Evolutionary conservation across 768 basidiomycete genomes (phyloP), one percentile per base, ranked within the genome.

Genomic region (Calocybe cyanea): DNA sequence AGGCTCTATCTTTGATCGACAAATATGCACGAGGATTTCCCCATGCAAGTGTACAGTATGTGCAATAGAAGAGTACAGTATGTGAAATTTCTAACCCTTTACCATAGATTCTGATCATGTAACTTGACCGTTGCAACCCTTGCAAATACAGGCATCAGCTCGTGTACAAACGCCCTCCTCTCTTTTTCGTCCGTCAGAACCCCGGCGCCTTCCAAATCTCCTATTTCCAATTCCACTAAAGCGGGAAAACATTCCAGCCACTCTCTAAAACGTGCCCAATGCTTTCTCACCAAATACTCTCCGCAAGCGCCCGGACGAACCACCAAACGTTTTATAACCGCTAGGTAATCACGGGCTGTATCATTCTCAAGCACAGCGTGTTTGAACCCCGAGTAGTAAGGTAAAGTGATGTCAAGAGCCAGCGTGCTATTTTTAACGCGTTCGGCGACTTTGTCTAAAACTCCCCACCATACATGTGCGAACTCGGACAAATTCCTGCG

Each of bases 131-230:
- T 34, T 15, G 43, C 14, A 17, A 44, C 33, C 23, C 32, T 35
- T 24, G 33, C 32, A 24, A 44, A 44, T 14, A 44, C 17, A 10
- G 43, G 35, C 43, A 44, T 44, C 33, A 44, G 19, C 43, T 44
- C 33, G 23, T 36, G 43, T 7, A 44, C 35, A 36, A 44, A 44
- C 4, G 33, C 43, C 24, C 35, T 44, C 33, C 33, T 44, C 8
- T 28, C 25, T 17, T 44, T 35, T 33, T 35, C n/a, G n/a, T 35
- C 34, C 24, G 19, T 35, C 32, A 44, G 20, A 21, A 34, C 35
- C 15, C n/a, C 43, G 17, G 20, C 43, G 10, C 43, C 32, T 8
- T 44, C 43, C 34, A 14, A 19, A 25, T 37, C 36, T 20, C 20
- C 15, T n/a, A 36, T 24, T 21, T 24, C 43, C 33, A 44, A 20